These are phyloP conservation scores for Aspergillus viridinutans DNA, from an alignment of 2,329 filamentous ascomycete species.

Conservation along the genomic window DNA sequence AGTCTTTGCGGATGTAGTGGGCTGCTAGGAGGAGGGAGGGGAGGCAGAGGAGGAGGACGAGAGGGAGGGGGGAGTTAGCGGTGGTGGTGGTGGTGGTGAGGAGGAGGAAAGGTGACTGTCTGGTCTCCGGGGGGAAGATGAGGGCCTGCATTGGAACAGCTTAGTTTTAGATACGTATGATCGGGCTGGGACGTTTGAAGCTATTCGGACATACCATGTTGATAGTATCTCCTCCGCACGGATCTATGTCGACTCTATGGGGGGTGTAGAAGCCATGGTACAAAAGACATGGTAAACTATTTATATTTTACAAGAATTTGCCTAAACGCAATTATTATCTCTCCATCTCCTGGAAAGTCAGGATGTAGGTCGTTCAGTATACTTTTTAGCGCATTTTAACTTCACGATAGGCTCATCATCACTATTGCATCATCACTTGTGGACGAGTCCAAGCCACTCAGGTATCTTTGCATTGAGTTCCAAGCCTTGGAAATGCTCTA, in stretches of 20 bases:
- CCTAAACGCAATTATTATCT: neutral
- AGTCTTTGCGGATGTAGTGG: constrained; percentile 58
- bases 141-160: neutral
- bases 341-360: neutral
- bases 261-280: neutral
- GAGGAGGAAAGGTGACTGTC: neutral
- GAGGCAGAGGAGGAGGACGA: constrained; percentile 30
- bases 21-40: constrained; percentile 50
- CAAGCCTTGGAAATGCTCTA: neutral
- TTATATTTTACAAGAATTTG: neutral
- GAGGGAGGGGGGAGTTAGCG: neutral
- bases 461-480: neutral
- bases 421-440: neutral
- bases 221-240: neutral
- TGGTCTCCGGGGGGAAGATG: neutral
- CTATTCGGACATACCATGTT: neutral
- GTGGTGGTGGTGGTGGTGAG: neutral
- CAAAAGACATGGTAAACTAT: neutral
- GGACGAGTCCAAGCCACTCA: neutral
- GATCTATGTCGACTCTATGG: neutral
- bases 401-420: neutral
- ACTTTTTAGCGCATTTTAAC: neutral
- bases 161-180: neutral
- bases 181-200: neutral
- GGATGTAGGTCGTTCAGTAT: neutral